A percentile compares a stretch with the other conserved stretches of the same genome.
These are phyloP conservation scores for Perkinsus chesapeaki DNA, from an alignment of 169 alveolate genomes.

Conservation along the genomic window DNA sequence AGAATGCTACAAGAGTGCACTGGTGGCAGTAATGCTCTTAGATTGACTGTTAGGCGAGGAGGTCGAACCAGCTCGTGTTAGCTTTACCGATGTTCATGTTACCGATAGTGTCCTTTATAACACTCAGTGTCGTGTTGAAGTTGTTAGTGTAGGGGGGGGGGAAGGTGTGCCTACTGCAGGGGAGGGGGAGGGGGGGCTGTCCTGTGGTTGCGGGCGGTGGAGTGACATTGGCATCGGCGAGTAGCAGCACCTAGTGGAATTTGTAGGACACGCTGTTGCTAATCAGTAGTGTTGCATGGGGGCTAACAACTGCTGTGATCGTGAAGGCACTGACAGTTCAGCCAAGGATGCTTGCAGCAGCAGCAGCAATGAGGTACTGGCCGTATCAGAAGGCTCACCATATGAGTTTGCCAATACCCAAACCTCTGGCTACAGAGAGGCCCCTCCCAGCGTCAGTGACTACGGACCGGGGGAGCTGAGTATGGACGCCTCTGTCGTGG, in stretches of 20 bases:
- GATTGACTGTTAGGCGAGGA: background rate
- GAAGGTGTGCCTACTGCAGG: too few relatives aligned
- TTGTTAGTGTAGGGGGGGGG: background rate
- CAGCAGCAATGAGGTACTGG: background rate
- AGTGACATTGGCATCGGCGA: too few relatives aligned
- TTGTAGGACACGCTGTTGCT: background rate
- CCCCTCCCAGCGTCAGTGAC: background rate
- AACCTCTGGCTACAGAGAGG: background rate
- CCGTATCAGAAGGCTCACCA: background rate
- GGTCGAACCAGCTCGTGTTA: background rate
- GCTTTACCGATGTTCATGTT: background rate
- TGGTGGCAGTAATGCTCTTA: background rate
- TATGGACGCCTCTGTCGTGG: background rate
- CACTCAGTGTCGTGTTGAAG: background rate
- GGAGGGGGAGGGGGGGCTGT: too few relatives aligned
- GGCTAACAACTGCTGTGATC: background rate
- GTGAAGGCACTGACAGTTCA: background rate
- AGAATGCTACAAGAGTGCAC: background rate
- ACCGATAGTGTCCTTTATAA: background rate
- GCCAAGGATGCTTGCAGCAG: background rate
- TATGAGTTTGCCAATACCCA: background rate
- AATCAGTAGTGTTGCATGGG: background rate
- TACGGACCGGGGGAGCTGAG: background rate
- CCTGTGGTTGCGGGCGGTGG: too few relatives aligned
- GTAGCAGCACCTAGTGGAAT: background rate